A percentile compares a stretch with the other conserved stretches of the same genome.
These are phyloP conservation scores for Cyclocybe cylindracea DNA, from an alignment of 768 basidiomycete genomes.

Conservation along the genomic window DNA sequence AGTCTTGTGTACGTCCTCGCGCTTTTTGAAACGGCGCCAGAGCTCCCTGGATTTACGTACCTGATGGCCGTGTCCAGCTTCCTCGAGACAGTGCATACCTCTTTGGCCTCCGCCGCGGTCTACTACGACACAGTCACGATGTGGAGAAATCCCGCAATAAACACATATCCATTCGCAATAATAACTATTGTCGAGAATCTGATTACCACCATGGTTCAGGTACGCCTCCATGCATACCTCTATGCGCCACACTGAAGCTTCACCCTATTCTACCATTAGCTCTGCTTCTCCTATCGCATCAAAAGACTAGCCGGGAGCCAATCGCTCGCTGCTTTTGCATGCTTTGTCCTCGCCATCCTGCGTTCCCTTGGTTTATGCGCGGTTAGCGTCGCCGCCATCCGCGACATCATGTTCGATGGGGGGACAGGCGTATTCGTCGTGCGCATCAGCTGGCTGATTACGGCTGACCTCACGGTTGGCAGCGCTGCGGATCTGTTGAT, in stretches of 20 bases:
- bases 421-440: background rate
- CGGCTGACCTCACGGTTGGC: constrained; percentile 3
- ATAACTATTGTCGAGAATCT: constrained; percentile 10
- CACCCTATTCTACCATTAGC: background rate
- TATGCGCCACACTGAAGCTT: background rate
- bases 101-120: constrained; percentile 9
- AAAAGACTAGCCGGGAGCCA: constrained; percentile 4
- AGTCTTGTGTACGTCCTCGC: background rate
- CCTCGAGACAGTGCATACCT: constrained; percentile 15
- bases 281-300: constrained; percentile 13
- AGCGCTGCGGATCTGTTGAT: background rate
- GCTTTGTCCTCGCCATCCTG: constrained; percentile 1
- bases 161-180: constrained; percentile 15
- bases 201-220: constrained; percentile 16
- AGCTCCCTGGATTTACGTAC: no score
- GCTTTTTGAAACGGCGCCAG: no score
- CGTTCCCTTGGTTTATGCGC: constrained; percentile 11
- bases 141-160: constrained; percentile 8
- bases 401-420: constrained; percentile 10
- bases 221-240: background rate
- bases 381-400: constrained; percentile 10
- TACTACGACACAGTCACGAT: constrained; percentile 18
- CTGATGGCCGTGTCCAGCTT: background rate
- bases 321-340: background rate
- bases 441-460: constrained; percentile 11